These are phyloP conservation scores for Wilhelminamyces savonicus DNA, from an alignment of 805 yeast genomes.

Conservation along the genomic window DNA sequence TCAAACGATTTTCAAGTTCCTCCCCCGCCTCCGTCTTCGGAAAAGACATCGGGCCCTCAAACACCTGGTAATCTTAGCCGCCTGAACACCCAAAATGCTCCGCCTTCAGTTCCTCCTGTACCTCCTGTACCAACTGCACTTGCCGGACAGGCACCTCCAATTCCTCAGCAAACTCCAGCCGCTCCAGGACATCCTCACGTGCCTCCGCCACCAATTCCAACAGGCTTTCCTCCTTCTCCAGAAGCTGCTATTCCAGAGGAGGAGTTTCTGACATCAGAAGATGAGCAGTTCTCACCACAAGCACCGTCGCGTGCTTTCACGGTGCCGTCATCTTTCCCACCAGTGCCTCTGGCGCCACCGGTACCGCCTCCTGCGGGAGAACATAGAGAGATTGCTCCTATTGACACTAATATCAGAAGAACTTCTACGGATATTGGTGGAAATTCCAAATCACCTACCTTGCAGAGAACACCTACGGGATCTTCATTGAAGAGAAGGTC, in stretches of 20 bases:
- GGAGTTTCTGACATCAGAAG: no score
- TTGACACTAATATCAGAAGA: conserved; percentile 5
- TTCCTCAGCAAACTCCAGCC: conserved; percentile 7
- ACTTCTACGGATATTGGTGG: no score
- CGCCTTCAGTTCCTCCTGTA: conserved; percentile 14
- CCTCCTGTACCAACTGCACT: conserved; percentile 7
- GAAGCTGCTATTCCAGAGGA: no score
- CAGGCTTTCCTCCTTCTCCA: conserved; percentile 1
- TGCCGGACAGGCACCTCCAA: conserved; percentile 6
- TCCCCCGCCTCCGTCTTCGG: conserved; percentile 4
- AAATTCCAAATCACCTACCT: no score
- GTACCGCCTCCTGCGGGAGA: conserved; percentile 5
- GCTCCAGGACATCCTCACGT: conserved; percentile 1
- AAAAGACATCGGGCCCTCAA: conserved; percentile 2
- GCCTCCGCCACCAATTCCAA: conserved; percentile 5
- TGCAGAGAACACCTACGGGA: no score
- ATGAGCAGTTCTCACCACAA: no score
- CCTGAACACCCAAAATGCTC: conserved; percentile 7
- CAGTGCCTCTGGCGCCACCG: conserved; percentile 7
- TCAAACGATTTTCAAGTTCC: conserved; percentile 1
- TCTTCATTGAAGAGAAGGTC: no score
- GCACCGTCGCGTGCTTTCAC: not conserved
- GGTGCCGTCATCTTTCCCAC: not conserved
- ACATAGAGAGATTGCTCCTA: conserved; percentile 5
- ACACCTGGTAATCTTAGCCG: conserved; percentile 5